phyloP scores from a whole-genome alignment of 176 grass and related monocot genomes.

The Ensete glaucum region DNA sequence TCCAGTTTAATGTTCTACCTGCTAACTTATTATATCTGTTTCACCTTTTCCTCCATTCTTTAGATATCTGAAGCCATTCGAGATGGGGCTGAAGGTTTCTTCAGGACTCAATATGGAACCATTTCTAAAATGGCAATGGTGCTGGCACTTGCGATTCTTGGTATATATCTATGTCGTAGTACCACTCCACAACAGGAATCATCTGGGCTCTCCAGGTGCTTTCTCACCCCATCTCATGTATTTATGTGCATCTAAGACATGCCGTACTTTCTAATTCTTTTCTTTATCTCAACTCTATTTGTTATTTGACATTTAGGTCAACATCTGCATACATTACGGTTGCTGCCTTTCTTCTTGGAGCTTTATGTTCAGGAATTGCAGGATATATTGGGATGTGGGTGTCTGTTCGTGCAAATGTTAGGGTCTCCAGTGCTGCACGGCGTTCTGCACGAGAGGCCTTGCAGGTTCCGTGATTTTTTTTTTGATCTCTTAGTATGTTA shows the following conservation, averaged over 20 bases:
- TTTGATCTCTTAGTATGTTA: constrained; percentile 20
- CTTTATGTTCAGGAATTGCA: constrained; percentile 90
- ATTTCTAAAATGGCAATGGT: constrained; percentile 96
- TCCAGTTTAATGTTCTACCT: constrained; percentile 12
- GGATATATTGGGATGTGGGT: constrained; percentile 99
- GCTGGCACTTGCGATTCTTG: constrained; percentile 83
- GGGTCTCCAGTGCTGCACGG: constrained; percentile 96
- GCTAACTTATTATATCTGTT: constrained; percentile 5
- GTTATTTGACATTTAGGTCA: constrained; percentile 38
- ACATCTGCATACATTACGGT: constrained; percentile 90
- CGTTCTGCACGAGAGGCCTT: constrained; percentile 98
- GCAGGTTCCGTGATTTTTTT: constrained; percentile 52
- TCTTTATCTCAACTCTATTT: constrained; percentile 13
- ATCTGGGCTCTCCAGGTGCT: constrained; percentile 76
- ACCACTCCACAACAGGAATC: constrained; percentile 84
- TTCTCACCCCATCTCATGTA: not conserved
- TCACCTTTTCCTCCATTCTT: constrained; percentile 19
- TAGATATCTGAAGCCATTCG: constrained; percentile 99
- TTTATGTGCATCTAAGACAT: constrained; percentile 5
- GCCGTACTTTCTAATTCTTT: not conserved
- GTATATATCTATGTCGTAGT: constrained; percentile 94
- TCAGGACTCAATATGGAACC: constrained; percentile 91
- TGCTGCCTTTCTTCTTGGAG: constrained; percentile 91
- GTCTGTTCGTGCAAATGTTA: constrained; percentile 95
- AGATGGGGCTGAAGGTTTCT: constrained; percentile 98